phyloP scores from a whole-genome alignment of 345 rosid genomes.

The Hypericum androsaemum region DNA sequence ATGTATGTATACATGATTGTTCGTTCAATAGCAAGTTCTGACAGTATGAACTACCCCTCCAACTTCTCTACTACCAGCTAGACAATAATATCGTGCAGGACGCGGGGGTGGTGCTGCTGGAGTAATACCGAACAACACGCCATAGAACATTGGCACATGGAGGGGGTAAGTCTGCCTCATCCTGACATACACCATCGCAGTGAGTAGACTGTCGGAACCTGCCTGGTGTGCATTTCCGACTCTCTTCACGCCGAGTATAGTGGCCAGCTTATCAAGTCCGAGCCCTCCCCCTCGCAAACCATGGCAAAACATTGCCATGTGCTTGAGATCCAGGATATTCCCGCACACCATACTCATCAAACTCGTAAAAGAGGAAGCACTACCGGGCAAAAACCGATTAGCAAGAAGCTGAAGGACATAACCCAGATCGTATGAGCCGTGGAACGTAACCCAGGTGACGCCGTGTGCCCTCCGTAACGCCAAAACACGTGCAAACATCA shows the following conservation, averaged over 20 bases:
- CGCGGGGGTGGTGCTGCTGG: no score
- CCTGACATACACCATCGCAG: background rate
- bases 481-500: background rate
- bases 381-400: background rate
- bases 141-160: no score
- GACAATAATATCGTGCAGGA: no score
- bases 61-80: no score
- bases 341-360: background rate
- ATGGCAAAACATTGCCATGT: background rate
- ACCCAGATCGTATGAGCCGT: constrained; percentile 8
- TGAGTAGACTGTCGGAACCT: constrained; percentile 11
- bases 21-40: no score
- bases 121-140: no score
- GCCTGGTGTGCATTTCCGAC: constrained; percentile 3
- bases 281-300: background rate
- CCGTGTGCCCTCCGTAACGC: background rate
- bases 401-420: background rate
- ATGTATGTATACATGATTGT: no score
- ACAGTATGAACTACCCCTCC: no score
- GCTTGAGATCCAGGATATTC: background rate
- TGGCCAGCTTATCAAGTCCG: constrained; percentile 4
- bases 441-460: constrained; percentile 3
- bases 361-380: background rate
- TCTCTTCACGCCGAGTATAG: background rate
- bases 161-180: background rate